phyloP scores from a whole-genome alignment of 225 moss, liverwort and hornwort species.

The Anthoceros angustus region DNA sequence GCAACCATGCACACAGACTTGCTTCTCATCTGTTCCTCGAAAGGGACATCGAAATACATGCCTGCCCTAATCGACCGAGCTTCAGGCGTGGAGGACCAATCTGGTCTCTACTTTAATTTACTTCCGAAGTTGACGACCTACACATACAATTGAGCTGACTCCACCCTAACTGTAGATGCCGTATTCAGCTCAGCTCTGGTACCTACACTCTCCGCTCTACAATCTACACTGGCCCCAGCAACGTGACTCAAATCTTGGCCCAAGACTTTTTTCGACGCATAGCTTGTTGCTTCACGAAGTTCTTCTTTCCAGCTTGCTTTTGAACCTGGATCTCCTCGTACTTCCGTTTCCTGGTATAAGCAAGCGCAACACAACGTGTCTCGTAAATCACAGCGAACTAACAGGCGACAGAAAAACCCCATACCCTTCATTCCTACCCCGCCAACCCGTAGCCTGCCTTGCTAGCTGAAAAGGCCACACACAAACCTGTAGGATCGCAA shows the following conservation, averaged over 20 bases:
- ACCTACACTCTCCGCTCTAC: no score
- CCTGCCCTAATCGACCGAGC: no score
- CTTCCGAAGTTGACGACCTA: no score
- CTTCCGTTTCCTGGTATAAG: conserved; percentile 50
- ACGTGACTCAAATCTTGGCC: conserved; percentile 24
- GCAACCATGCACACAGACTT: no score
- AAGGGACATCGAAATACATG: no score
- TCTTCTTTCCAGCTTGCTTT: conserved; percentile 60
- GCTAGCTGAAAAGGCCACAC: background rate
- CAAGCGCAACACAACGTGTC: conserved; percentile 4
- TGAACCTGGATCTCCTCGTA: conserved; percentile 56
- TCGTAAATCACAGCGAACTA: background rate
- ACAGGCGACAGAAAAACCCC: background rate
- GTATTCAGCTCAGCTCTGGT: no score
- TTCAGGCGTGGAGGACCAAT: no score
- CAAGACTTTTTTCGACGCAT: conserved; percentile 51
- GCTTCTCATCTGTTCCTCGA: no score
- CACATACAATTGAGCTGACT: no score
- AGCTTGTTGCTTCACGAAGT: conserved; percentile 53
- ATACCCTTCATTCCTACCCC: background rate
- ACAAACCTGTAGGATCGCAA: conserved; percentile 40
- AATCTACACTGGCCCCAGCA: background rate
- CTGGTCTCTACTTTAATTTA: no score
- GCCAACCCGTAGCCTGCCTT: no score
- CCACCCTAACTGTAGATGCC: no score